These are phyloP conservation scores for Fusarium brachygibbosum DNA, from an alignment of 2,329 filamentous ascomycete genomes.

Conservation along the genomic window DNA sequence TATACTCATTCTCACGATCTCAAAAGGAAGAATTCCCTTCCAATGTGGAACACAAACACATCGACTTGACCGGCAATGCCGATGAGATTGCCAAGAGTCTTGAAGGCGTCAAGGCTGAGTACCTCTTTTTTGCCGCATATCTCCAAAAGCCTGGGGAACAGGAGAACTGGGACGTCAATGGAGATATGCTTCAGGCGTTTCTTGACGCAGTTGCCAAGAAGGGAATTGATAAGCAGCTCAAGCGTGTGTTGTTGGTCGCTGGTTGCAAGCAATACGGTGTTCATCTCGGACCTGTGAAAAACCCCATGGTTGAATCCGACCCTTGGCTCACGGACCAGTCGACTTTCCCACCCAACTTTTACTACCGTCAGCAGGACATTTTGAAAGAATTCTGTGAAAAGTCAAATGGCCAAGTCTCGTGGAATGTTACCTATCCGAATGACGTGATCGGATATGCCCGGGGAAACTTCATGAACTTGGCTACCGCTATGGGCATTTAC, in stretches of 20 bases:
- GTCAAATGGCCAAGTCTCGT: not conserved
- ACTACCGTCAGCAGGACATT: slow-evolving; percentile 22
- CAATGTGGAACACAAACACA: slow-evolving; percentile 12
- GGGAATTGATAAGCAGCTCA: not conserved
- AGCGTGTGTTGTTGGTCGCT: slow-evolving; percentile 4
- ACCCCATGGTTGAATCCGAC: slow-evolving; percentile 14
- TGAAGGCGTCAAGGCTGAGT: slow-evolving; percentile 1
- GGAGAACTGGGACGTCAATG: slow-evolving; percentile 15
- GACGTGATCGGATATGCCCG: slow-evolving; percentile 26
- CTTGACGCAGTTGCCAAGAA: slow-evolving; percentile 7
- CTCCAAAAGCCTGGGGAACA: slow-evolving; percentile 11
- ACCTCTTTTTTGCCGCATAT: slow-evolving; percentile 23
- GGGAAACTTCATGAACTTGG: slow-evolving; percentile 31
- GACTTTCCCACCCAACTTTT: slow-evolving; percentile 25
- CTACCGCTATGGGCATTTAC: slow-evolving; percentile 12
- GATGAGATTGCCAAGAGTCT: slow-evolving; percentile 5
- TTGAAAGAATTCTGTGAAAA: not conserved
- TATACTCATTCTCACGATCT: slow-evolving; percentile 15
- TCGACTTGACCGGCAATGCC: slow-evolving; percentile 15
- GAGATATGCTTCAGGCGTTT: slow-evolving; percentile 17
- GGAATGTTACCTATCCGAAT: slow-evolving; percentile 26
- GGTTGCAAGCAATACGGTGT: slow-evolving; percentile 26
- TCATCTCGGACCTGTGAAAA: slow-evolving; percentile 15
- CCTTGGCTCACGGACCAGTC: slow-evolving; percentile 10
- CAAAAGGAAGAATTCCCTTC: slow-evolving; percentile 24